These are phyloP conservation scores for Trypethelium eluteriae DNA, from an alignment of 495 filamentous ascomycete genomes.

Conservation along the genomic window DNA sequence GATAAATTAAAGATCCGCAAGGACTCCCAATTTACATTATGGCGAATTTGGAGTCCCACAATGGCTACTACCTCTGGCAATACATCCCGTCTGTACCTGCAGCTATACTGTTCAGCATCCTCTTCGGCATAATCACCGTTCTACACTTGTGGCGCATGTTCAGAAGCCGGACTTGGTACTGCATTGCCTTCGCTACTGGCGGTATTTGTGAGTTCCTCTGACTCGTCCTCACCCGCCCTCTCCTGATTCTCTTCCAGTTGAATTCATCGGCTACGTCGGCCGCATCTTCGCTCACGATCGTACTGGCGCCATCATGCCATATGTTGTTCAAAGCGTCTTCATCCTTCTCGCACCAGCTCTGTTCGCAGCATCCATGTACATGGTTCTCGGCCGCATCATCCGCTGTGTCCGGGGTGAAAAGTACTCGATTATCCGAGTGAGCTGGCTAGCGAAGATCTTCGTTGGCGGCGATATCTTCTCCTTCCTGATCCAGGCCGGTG, in stretches of 20 bases:
- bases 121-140: conserved; percentile 42
- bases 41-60: not conserved
- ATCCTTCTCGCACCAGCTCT: conserved; percentile 26
- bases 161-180: conserved; percentile 45
- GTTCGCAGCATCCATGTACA: conserved; percentile 24
- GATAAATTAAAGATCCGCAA: no score
- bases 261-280: conserved; percentile 42
- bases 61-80: conserved; percentile 35
- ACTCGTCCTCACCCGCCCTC: not conserved
- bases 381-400: conserved; percentile 23
- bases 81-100: conserved; percentile 46
- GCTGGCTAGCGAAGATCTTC: conserved; percentile 23
- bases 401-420: conserved; percentile 15
- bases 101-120: conserved; percentile 42
- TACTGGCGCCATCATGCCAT: conserved; percentile 24
- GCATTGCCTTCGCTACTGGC: conserved; percentile 50
- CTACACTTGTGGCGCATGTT: conserved; percentile 42
- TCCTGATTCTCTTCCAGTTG: conserved; percentile 31
- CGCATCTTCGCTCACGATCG: conserved; percentile 29
- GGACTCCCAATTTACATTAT: not conserved
- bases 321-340: conserved; percentile 30
- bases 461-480: conserved; percentile 23
- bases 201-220: conserved; percentile 42
- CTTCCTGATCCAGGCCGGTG: conserved; percentile 22
- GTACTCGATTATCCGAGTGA: conserved; percentile 18